These are phyloP conservation scores for Carex pumila DNA, from an alignment of 176 grass and related monocot species.

Conservation along the genomic window DNA sequence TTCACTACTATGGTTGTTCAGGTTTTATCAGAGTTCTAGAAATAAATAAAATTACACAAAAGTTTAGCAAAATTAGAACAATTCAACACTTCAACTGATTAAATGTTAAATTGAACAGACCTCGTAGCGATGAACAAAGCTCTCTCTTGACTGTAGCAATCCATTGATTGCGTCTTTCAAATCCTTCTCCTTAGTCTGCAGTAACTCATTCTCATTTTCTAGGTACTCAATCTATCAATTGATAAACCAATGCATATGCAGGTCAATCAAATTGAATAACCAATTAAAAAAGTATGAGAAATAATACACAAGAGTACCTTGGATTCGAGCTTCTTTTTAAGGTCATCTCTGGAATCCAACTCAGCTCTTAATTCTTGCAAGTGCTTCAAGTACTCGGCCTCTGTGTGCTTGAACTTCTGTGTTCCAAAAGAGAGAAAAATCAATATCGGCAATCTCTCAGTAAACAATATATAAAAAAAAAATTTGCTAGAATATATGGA, in stretches of 20 bases:
- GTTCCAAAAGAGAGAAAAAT: background rate
- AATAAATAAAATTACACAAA: background rate
- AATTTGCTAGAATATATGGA: background rate
- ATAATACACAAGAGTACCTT: conserved; percentile 14
- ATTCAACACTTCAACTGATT: background rate
- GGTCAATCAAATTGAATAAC: background rate
- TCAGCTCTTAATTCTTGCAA: conserved; percentile 20
- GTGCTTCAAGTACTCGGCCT: conserved; percentile 27
- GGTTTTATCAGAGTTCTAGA: background rate
- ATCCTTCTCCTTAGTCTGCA: conserved; percentile 54
- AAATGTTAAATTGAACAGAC: conserved; percentile 17
- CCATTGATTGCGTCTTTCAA: conserved; percentile 55
- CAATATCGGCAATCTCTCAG: background rate
- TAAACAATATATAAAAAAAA: background rate
- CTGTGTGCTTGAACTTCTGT: conserved; percentile 26
- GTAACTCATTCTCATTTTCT: conserved; percentile 62
- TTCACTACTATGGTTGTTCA: background rate
- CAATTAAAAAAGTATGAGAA: background rate
- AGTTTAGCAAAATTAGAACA: background rate
- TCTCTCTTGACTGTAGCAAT: conserved; percentile 65
- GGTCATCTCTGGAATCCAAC: conserved; percentile 23
- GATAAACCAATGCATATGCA: background rate
- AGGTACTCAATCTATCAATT: conserved; percentile 61
- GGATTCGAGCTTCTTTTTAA: conserved; percentile 24
- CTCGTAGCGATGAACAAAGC: conserved; percentile 64